Conservation (phyloP, 257 asterid species). For the Haberlea rhodopensis region DNA sequence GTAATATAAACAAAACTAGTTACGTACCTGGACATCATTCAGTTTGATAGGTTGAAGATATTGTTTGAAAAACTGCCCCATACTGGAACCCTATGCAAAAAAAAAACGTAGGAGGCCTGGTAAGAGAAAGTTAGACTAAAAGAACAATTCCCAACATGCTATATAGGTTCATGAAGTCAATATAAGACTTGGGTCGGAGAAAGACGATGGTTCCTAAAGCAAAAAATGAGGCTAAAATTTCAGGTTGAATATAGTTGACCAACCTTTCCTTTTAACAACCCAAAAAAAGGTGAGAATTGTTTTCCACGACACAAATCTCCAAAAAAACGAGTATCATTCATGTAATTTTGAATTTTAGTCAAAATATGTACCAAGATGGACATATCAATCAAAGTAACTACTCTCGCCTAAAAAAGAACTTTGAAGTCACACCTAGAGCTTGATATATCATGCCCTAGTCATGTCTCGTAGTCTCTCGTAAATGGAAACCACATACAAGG, state of each 20-base stretch:
- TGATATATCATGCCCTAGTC: not conserved
- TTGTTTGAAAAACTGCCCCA: conserved; percentile 93
- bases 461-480: not conserved
- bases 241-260: not conserved
- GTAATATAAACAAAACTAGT: conserved; percentile 17
- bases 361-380: not conserved
- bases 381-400: not conserved
- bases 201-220: not conserved
- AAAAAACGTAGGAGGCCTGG: conserved; percentile 21
- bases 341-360: not conserved
- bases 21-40: conserved; percentile 78
- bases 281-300: not conserved
- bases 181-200: conserved; percentile 11
- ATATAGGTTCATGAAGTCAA: conserved; percentile 11
- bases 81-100: conserved; percentile 74
- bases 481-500: not conserved
- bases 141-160: conserved; percentile 23
- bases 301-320: not conserved
- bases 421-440: not conserved
- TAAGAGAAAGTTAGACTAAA: conserved; percentile 20
- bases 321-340: not conserved
- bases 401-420: not conserved
- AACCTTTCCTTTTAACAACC: conserved; percentile 5
- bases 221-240: not conserved
- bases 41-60: conserved; percentile 95